Percentiles rank a stretch among this genome's conserved stretches.
Evolutionary conservation across 257 asterid genomes (phyloP).

Genomic region (Capsicum baccatum): DNA sequence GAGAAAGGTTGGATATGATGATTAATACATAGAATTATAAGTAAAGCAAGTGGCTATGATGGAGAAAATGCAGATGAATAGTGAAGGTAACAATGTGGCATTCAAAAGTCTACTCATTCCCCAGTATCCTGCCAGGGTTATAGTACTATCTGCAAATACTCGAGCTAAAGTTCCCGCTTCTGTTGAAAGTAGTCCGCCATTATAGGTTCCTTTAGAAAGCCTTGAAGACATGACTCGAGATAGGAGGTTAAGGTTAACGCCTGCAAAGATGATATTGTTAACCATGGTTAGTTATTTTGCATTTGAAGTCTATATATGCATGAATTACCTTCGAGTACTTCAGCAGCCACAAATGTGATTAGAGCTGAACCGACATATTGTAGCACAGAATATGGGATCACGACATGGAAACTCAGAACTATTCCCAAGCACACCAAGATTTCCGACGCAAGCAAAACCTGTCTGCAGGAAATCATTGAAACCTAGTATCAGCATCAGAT

Average conservation of each 20-base stretch:
- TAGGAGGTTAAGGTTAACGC: constrained; percentile 81
- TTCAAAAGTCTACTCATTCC: constrained; percentile 76
- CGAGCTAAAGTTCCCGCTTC: constrained; percentile 95
- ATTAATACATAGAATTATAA: constrained; percentile 76
- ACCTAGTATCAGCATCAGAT: not conserved
- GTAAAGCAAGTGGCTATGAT: constrained; percentile 82
- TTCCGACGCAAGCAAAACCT: constrained; percentile 88
- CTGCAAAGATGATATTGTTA: constrained; percentile 36
- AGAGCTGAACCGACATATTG: constrained; percentile 90
- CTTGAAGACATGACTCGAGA: constrained; percentile 94
- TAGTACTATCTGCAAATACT: constrained; percentile 88
- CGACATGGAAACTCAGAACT: constrained; percentile 77
- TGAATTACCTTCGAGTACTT: constrained; percentile 84
- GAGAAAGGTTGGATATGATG: constrained; percentile 8
- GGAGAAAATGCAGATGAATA: constrained; percentile 72
- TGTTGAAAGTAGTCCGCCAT: constrained; percentile 88
- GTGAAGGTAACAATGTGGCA: constrained; percentile 77
- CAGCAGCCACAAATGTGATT: constrained; percentile 93
- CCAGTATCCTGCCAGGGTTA: constrained; percentile 79
- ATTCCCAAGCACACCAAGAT: constrained; percentile 82
- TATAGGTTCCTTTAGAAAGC: constrained; percentile 91
- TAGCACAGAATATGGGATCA: constrained; percentile 68
- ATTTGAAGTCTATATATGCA: not conserved
- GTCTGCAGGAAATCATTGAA: constrained; percentile 58
- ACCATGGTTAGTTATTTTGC: not conserved